Conservation (phyloP, 306 rosid species). For the Acacia confusa region DNA sequence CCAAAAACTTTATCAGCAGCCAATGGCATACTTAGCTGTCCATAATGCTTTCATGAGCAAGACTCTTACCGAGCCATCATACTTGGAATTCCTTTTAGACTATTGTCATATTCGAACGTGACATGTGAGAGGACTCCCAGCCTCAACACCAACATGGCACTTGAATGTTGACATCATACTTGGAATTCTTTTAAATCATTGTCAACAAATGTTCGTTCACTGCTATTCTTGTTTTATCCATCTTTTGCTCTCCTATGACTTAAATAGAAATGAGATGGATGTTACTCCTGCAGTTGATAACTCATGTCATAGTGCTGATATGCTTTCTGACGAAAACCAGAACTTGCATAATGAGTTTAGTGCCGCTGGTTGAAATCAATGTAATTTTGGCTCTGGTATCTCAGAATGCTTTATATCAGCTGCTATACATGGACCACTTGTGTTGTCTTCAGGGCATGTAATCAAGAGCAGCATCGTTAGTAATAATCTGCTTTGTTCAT, state of each 20-base stretch:
- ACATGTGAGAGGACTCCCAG: no score
- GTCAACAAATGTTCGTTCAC: not conserved
- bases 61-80: not conserved
- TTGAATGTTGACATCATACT: not conserved
- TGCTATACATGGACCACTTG: not conserved
- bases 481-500: no score
- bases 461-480: no score
- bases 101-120: no score
- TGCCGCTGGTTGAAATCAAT: not conserved
- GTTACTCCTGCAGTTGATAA: not conserved
- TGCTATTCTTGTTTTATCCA: not conserved
- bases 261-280: conserved; percentile 12
- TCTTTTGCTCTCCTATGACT: conserved; percentile 6
- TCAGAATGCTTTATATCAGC: conserved; percentile 4
- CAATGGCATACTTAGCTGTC: not conserved
- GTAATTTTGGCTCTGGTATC: not conserved
- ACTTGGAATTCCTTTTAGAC: conserved; percentile 9
- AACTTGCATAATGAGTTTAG: not conserved
- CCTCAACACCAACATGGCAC: no score
- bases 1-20: not conserved
- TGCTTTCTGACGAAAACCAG: not conserved
- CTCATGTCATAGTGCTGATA: conserved; percentile 12
- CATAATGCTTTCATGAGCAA: not conserved
- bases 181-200: conserved; percentile 13
- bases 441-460: no score